Evolutionary conservation across 2,329 filamentous ascomycete genomes (phyloP).

Genomic region (Alternaria rosae): DNA sequence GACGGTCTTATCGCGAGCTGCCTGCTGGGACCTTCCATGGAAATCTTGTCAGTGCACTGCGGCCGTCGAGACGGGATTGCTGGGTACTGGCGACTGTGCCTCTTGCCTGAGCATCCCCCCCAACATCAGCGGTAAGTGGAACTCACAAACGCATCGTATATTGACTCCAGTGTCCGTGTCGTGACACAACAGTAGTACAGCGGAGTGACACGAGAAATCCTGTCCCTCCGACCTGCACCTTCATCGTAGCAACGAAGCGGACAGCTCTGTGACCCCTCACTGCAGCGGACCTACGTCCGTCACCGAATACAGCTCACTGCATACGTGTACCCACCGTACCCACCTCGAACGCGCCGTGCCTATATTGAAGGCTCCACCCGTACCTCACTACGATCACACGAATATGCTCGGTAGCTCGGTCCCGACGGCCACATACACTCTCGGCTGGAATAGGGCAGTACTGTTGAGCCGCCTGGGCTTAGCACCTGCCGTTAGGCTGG

Average conservation of each 20-base stretch:
- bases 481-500: not conserved
- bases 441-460: not conserved
- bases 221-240: slow-evolving; percentile 1
- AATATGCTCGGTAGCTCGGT: not conserved
- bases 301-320: slow-evolving; percentile 9
- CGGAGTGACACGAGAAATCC: not conserved
- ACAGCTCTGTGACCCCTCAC: slow-evolving; percentile 6
- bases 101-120: not conserved
- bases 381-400: slow-evolving; percentile 1
- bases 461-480: not conserved
- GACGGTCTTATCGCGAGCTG: not conserved
- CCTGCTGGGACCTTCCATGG: not conserved
- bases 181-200: not conserved
- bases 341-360: slow-evolving; percentile 6
- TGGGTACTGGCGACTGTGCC: slow-evolving; percentile 4
- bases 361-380: slow-evolving; percentile 9
- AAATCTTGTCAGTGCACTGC: not conserved
- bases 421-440: not conserved
- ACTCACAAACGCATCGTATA: not conserved
- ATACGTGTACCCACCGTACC: slow-evolving; percentile 8
- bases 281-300: slow-evolving; percentile 5
- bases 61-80: not conserved
- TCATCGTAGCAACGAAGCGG: slow-evolving; percentile 2
- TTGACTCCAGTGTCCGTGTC: not conserved
- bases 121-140: slow-evolving; percentile 12